phyloP scores from a whole-genome alignment of 768 basidiomycete species.

The Rhodosporidiobolus odoratus region DNA sequence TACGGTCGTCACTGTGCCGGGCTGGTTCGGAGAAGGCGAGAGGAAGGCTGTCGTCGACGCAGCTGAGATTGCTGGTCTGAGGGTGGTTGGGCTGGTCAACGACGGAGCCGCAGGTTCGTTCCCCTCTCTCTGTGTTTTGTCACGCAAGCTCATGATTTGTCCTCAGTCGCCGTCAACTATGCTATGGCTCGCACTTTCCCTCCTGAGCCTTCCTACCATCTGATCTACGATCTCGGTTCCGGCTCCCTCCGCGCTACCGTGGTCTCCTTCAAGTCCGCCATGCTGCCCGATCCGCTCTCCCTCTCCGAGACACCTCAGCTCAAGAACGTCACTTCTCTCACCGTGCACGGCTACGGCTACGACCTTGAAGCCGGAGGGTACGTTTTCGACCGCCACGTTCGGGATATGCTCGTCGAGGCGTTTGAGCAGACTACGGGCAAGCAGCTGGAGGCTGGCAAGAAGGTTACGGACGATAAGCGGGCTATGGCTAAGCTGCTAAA shows the following conservation, averaged over 20 bases:
- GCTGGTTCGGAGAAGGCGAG: constrained; percentile 83
- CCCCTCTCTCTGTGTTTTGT: neutral
- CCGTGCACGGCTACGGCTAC: constrained; percentile 74
- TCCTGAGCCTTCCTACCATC: constrained; percentile 64
- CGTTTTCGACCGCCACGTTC: constrained; percentile 74
- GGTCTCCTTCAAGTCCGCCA: constrained; percentile 57
- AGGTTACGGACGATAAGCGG: constrained; percentile 58
- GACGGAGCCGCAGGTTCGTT: constrained; percentile 68
- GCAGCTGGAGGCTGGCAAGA: constrained; percentile 47
- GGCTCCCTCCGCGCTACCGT: constrained; percentile 72
- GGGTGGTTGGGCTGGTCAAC: constrained; percentile 74
- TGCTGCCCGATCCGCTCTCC: constrained; percentile 50
- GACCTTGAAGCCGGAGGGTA: constrained; percentile 70
- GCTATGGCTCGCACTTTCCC: constrained; percentile 92
- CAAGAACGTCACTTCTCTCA: constrained; percentile 52
- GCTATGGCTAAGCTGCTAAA: constrained; percentile 93
- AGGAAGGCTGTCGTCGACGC: constrained; percentile 88
- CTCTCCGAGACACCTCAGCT: constrained; percentile 44
- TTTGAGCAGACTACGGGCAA: constrained; percentile 64
- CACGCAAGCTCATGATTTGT: neutral
- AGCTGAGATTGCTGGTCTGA: constrained; percentile 81
- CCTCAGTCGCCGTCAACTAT: constrained; percentile 82
- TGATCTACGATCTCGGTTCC: constrained; percentile 93
- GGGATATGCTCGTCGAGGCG: constrained; percentile 68
- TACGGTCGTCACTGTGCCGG: constrained; percentile 76